A percentile compares a stretch with the other conserved stretches of the same genome.
These are phyloP conservation scores for Metschnikowia sp. DNA, from an alignment of 805 yeast species.

Conservation along the genomic window DNA sequence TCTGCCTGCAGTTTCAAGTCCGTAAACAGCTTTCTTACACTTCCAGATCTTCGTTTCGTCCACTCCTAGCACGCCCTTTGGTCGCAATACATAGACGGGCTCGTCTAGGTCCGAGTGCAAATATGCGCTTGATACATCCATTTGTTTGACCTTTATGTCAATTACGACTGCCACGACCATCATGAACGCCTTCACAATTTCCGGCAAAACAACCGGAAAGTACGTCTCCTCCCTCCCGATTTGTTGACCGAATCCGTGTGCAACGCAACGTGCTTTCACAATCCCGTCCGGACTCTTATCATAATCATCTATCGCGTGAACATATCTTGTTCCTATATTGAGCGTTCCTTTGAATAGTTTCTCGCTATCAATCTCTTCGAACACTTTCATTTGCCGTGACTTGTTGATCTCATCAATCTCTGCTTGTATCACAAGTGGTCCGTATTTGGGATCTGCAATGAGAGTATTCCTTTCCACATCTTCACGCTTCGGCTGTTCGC, in stretches of 20 bases:
- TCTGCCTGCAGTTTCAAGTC: neutral
- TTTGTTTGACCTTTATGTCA: neutral
- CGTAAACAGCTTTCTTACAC: conserved; percentile 1
- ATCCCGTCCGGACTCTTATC: conserved; percentile 1
- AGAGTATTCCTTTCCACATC: too few relatives aligned
- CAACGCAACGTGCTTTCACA: conserved; percentile 1
- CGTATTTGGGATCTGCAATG: too few relatives aligned
- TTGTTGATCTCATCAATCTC: conserved; percentile 1
- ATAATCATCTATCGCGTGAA: conserved; percentile 1
- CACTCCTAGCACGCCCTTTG: neutral
- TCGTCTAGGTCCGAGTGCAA: conserved; percentile 1
- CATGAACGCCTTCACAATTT: neutral
- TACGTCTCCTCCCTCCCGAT: conserved; percentile 1
- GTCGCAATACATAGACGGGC: neutral
- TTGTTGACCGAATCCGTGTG: neutral
- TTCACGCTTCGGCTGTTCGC: too few relatives aligned
- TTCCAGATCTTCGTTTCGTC: neutral
- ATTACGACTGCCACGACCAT: neutral
- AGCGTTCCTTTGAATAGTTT: neutral
- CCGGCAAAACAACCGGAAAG: conserved; percentile 3
- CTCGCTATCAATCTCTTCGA: neutral
- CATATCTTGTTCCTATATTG: neutral
- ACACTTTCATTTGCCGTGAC: conserved; percentile 1
- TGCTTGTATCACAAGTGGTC: too few relatives aligned
- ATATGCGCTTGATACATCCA: conserved; percentile 2